Base-by-base conservation (phyloP, 805 yeast genomes). In the Grigorovia humatica region DNA sequence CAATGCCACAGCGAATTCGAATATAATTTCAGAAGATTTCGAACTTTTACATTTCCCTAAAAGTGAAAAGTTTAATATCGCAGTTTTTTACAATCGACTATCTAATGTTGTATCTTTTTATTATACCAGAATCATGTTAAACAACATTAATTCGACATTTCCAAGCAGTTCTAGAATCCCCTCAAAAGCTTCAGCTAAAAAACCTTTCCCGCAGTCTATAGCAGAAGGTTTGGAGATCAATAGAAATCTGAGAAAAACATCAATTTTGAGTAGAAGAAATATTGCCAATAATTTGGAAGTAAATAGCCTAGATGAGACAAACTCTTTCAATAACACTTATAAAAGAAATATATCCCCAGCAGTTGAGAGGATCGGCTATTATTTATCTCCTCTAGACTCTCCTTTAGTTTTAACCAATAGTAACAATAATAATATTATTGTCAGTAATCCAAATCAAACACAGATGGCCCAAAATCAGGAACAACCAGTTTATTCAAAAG, bases 401-500 rank as follows among this genome's bases (percentile, higher is more conserved):
- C 19, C 43, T 12, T 44, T 40, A 4, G 55, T 63, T 1, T 51
- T 57, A n/a, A 51, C 49, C n/a, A 45, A 40, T 19, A 23, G 30
- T 18, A 41, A 15, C 18, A 42, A 18, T 8, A 19, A 18, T 29
- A 23, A 42, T 17, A 19, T 30, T 29, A 41, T 32, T 32, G 30
- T 49, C n/a, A 13, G 27, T 41, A 42, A 46, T 30, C 46, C 40
- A 52, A 29, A 52, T 48, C 43, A 44, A 49, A 18, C 53, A 54
- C 15, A 50, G n/a, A 43, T 27, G 53, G 49, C 19, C 17, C 38
- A 12, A 20, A 18, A 15, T 3, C 51, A 49, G 44, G 41, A 43
- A 27, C 50, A 32, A 19, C 17, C 32, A 7, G 9, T 44, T 29
- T 43, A 55, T 1, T 67, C 81, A 43, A 86, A 84, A 57, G 95